Evolutionary conservation across 768 basidiomycete species (phyloP), one percentile per base, ranked within the genome.

Genomic region (Boletus rubroflammeus): DNA sequence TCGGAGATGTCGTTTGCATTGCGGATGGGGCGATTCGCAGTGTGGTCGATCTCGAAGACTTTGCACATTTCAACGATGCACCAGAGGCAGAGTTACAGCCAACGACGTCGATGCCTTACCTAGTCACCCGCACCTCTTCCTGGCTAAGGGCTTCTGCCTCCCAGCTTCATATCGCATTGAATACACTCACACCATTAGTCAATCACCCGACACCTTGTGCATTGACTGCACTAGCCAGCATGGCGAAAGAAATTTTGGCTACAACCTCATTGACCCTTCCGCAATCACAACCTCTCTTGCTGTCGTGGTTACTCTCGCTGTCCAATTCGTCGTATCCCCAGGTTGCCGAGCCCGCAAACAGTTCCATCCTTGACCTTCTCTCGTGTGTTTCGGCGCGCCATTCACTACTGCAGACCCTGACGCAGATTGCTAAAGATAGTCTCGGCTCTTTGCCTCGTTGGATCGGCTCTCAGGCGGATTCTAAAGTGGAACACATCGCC

Each of bases 101-200:
- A 59, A 58, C 61, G 5, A 54, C 62, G n/a, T 56, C 73, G 31
- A 67, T 62, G n/a, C 74, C 75, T 10, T 82, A 75, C 60, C 63
- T 75, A 19, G 82, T 83, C n/a, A 61, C 70, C 4, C 81, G 93
- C 5, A 87, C 89, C 0, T 66, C 81, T 13, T 76, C 85, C 0
- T 98, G 95, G 90, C 78, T 97, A 41, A 79, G 78, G 21, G 93
- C 82, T 34, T 93, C 92, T 1, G 76, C 89, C 2, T 80, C 90
- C 6, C 93, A 97, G 63, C 73, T 98, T 11, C 82, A 88, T 43
- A 86, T 92, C 23, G 91, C 93, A 8, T 67, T 98, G 48, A 89
- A 91, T 59, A 75, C 86, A 0, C 73, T 98, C 19, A 80, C 86
- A 1, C 78, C 86, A 0, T 76, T 93, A 13, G 70, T 88, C 13